Evolutionary conservation across 148 eudicot species (phyloP), one percentile per base, ranked within the genome.

Genomic region (Chenopodium formosanum): DNA sequence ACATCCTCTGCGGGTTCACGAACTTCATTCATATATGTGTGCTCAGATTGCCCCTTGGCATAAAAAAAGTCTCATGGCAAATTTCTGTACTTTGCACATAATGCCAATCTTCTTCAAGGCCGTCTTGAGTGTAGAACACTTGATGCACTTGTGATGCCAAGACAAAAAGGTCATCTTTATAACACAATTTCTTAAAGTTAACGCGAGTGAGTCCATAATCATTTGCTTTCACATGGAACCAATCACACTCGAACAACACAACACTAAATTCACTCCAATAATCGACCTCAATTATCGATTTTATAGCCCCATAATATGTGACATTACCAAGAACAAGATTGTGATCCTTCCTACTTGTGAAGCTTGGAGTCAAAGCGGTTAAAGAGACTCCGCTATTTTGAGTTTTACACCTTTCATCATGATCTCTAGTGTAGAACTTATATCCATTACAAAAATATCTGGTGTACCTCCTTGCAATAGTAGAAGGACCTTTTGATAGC

Each of bases 231-330:
- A 8, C 63, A 16, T 67, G 64, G 67, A 66, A 66, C 73, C 73
- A 78, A 47, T 78, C 73, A 78, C 80, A 78, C 9, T 37, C 14
- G 17, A 78, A 78, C n/a, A 78, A 47, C 1, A 66, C 27, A 20
- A 66, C 25, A 0, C 9, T 46, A 14, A 78, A 47, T 8, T 22
- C 10, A 34, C 73, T 23, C 73, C 34, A 77, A 37, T 58, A 63
- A 20, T 77, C 79, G 1, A 77, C 0, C 53, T 77, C 79, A 22
- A 77, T 63, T 11, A 37, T 37, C 40, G 40, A 52, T 40, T 77
- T 48, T 60, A 77, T 62, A 22, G 9, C 13, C 13, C 34, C 52
- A 63, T 62, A 77, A 12, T 40, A 77, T 6, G 32, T 62, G 6
- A 34, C 37, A 4, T 34, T 34, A 34, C 37, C 37, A 34, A 34